Evolutionary conservation across 345 rosid genomes (phyloP).

Genomic region (Bruguiera parviflora): DNA sequence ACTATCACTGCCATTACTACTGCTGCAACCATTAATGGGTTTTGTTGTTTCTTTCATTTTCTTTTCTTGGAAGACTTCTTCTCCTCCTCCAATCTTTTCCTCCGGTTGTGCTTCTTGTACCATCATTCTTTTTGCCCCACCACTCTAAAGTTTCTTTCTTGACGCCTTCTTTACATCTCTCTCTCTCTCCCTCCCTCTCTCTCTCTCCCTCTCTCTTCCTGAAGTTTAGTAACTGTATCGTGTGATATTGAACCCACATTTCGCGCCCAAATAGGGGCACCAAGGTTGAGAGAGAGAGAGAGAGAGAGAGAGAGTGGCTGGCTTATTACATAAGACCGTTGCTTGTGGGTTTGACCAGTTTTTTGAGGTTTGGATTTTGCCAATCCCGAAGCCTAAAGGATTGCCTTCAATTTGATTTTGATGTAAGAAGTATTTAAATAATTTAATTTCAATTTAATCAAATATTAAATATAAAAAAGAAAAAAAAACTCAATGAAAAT

Average conservation of each 20-base stretch:
- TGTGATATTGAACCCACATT: slow-evolving; percentile 50
- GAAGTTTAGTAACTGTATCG: slow-evolving; percentile 43
- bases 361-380: slow-evolving; percentile 18
- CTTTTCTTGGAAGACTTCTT: slow-evolving; percentile 23
- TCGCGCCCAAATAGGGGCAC: slow-evolving; percentile 41
- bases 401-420: too few species aligned
- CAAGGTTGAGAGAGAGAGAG: neutral
- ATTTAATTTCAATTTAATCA: too few species aligned
- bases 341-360: slow-evolving; percentile 42
- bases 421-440: too few species aligned
- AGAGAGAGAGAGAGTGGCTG: too few species aligned
- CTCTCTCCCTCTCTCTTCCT: slow-evolving; percentile 26
- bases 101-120: slow-evolving; percentile 55
- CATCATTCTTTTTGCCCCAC: slow-evolving; percentile 32
- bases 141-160: neutral
- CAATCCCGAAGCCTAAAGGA: neutral
- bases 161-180: neutral
- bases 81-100: slow-evolving; percentile 30
- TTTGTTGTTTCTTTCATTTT: slow-evolving; percentile 28
- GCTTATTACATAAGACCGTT: slow-evolving; percentile 30
- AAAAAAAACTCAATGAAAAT: too few species aligned
- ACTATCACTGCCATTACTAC: slow-evolving; percentile 5
- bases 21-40: slow-evolving; percentile 16
- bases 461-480: too few species aligned
- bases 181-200: neutral